A percentile compares a stretch with the other conserved stretches of the same genome.
Conservation (phyloP, 306 rosid species). For the Vachellia collinsii region DNA sequence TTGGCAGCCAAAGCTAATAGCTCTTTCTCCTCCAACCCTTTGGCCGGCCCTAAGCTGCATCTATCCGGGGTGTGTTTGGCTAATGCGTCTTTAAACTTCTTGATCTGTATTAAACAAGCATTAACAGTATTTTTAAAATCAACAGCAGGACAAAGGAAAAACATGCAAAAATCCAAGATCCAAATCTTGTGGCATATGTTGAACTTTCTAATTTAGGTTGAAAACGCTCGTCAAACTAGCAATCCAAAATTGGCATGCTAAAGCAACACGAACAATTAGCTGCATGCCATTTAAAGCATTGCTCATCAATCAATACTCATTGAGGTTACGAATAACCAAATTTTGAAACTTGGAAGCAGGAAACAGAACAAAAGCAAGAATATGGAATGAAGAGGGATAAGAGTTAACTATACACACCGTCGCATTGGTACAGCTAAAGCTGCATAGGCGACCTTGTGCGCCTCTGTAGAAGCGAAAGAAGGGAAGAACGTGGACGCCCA, state of each 20-base stretch:
- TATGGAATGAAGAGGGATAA: constrained; percentile 5
- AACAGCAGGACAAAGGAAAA: neutral
- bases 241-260: neutral
- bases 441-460: constrained; percentile 83
- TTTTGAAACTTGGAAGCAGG: neutral
- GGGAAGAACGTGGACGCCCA: constrained; percentile 86
- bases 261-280: neutral
- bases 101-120: constrained; percentile 57
- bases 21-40: constrained; percentile 94
- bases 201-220: constrained; percentile 10
- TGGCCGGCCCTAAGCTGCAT: constrained; percentile 81
- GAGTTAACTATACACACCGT: constrained; percentile 62
- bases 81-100: constrained; percentile 89
- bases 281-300: neutral
- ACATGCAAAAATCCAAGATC: constrained; percentile 5
- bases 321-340: neutral
- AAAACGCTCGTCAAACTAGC: constrained; percentile 3
- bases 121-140: constrained; percentile 20
- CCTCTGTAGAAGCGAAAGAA: constrained; percentile 94
- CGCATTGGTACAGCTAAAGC: constrained; percentile 78
- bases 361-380: neutral
- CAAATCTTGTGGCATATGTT: constrained; percentile 18
- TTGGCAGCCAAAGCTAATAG: constrained; percentile 80
- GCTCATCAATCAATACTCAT: neutral
- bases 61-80: constrained; percentile 83